Conservation (phyloP, 179 eudicot genomes). For the Silene noctiflora region DNA sequence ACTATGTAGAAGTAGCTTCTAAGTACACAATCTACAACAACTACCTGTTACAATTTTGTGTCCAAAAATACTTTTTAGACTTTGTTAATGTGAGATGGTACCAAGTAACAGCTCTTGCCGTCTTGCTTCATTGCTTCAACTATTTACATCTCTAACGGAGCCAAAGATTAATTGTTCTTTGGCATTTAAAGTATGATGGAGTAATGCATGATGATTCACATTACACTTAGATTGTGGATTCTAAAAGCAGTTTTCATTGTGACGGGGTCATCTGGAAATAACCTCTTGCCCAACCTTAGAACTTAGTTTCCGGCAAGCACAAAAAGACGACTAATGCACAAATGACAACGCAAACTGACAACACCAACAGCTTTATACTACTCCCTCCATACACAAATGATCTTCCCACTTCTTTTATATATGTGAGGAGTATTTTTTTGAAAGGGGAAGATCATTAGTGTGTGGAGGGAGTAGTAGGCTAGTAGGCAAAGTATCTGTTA, state of each 20-base stretch:
- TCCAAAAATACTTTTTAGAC: no score
- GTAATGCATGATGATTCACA: background rate
- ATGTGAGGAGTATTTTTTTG: no score
- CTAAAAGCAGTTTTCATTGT: background rate
- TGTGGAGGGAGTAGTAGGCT: no score
- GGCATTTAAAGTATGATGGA: background rate
- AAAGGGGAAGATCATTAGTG: no score
- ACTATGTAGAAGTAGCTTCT: no score
- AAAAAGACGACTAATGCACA: background rate
- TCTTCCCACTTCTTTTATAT: no score
- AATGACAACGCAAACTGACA: background rate
- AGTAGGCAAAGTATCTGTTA: background rate
- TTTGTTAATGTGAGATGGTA: no score
- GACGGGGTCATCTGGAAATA: background rate
- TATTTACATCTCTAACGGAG: background rate
- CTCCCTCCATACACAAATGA: no score
- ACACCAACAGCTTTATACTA: constrained; percentile 6
- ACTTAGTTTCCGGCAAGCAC: constrained; percentile 1
- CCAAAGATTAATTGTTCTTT: background rate
- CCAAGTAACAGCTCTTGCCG: no score
- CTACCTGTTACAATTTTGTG: no score
- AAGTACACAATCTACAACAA: no score
- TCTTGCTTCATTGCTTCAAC: no score
- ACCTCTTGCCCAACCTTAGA: background rate
- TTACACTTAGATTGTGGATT: background rate